phyloP scores from a whole-genome alignment of 1,139 yeast genomes.

The Sugiyamaella grinbergsii region DNA sequence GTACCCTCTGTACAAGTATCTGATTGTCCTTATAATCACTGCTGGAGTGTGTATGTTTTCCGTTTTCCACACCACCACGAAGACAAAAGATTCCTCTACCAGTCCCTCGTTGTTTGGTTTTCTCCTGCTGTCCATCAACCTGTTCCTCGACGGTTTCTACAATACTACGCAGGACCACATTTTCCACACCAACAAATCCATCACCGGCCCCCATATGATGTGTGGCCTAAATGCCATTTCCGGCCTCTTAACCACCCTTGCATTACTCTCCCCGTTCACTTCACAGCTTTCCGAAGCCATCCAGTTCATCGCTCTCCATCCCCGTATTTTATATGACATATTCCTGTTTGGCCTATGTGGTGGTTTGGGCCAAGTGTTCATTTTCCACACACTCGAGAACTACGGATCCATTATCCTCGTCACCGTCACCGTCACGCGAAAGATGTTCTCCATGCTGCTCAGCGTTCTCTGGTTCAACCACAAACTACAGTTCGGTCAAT shows the following conservation, averaged over 20 bases:
- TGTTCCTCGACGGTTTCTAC: conserved; percentile 86
- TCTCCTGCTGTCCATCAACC: conserved; percentile 57
- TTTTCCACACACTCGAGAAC: conserved; percentile 76
- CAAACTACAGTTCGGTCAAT: conserved; percentile 59
- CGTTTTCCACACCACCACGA: conserved; percentile 43
- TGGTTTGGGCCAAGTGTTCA: conserved; percentile 88
- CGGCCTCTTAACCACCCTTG: conserved; percentile 45
- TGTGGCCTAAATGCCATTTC: conserved; percentile 70
- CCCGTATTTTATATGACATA: conserved; percentile 59
- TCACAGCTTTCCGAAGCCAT: conserved; percentile 55
- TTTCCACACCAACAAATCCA: conserved; percentile 51
- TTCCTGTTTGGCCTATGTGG: conserved; percentile 75
- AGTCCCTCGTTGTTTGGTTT: conserved; percentile 54
- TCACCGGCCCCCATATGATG: conserved; percentile 88
- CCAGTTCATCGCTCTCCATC: conserved; percentile 52
- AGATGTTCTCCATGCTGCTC: conserved; percentile 91
- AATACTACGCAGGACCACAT: conserved; percentile 91
- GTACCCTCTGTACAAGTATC: conserved; percentile 75
- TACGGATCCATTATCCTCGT: conserved; percentile 84
- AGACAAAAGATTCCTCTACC: conserved; percentile 14
- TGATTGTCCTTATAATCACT: conserved; percentile 76
- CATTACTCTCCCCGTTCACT: conserved; percentile 47
- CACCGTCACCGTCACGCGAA: conserved; percentile 93
- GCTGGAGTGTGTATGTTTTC: conserved; percentile 82
- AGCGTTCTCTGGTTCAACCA: conserved; percentile 89